Conservation (phyloP, 2,329 filamentous ascomycete species). For the Fusarium sp. region DNA sequence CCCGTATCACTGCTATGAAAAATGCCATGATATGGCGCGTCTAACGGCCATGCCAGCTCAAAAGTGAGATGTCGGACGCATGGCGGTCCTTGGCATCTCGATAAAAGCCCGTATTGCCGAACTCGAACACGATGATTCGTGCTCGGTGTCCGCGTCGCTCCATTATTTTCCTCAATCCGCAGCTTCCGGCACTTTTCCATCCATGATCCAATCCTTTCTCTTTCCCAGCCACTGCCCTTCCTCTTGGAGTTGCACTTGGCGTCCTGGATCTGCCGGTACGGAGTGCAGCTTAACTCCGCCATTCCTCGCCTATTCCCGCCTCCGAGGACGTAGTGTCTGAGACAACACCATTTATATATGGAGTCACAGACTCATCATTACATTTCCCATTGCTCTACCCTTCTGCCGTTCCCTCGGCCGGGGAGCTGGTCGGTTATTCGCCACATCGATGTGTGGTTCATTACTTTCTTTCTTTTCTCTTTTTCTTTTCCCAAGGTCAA, state of each 20-base stretch:
- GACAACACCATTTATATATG: conserved; percentile 23
- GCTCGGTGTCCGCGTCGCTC: conserved; percentile 25
- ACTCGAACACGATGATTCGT: conserved; percentile 34
- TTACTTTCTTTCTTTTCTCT: conserved; percentile 1
- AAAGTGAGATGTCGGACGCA: conserved; percentile 7
- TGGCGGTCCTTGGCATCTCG: conserved; percentile 32
- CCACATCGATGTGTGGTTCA: conserved; percentile 3
- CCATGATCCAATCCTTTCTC: conserved; percentile 16
- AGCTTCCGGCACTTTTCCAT: conserved; percentile 36
- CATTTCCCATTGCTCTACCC: not conserved
- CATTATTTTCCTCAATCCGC: conserved; percentile 26
- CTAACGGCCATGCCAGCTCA: not conserved
- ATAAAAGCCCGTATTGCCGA: conserved; percentile 29
- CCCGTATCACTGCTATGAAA: conserved; percentile 8
- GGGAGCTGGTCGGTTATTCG: not conserved
- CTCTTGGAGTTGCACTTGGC: conserved; percentile 1
- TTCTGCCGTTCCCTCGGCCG: conserved; percentile 1
- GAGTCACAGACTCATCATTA: conserved; percentile 33
- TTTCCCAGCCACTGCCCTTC: not conserved
- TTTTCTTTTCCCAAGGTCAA: conserved; percentile 3
- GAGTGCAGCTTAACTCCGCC: conserved; percentile 11
- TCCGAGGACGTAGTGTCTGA: conserved; percentile 14
- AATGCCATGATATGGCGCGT: conserved; percentile 22
- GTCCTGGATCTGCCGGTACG: conserved; percentile 8
- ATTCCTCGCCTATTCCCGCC: conserved; percentile 17